These are phyloP conservation scores for Yamadazyma phyllophila DNA, from an alignment of 805 yeast species.

Conservation along the genomic window DNA sequence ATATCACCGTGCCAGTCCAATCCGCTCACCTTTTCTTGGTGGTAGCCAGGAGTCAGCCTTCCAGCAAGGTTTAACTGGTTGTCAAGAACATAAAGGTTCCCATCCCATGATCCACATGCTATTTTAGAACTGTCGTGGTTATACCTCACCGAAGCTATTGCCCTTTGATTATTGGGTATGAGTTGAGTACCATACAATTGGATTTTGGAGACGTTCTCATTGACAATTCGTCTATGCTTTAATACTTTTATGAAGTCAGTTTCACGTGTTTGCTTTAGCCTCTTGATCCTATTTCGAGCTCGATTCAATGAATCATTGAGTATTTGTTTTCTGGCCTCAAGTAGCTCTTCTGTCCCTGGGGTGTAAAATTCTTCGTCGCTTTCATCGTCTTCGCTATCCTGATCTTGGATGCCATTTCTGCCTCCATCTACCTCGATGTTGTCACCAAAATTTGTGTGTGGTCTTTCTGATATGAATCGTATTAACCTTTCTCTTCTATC, in stretches of 20 bases:
- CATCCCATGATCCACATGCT: conserved; percentile 85
- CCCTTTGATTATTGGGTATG: conserved; percentile 55
- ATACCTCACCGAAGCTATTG: conserved; percentile 58
- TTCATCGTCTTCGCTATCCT: conserved; percentile 18
- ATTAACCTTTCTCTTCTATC: conserved; percentile 62
- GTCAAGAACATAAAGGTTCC: conserved; percentile 55
- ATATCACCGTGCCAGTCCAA: conserved; percentile 54
- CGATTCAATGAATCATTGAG: conserved; percentile 49
- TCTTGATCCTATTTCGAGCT: conserved; percentile 42
- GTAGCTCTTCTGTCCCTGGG: conserved; percentile 62
- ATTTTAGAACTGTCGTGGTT: conserved; percentile 37
- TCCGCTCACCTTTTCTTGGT: conserved; percentile 67
- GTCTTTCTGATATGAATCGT: conserved; percentile 37
- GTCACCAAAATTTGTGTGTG: conserved; percentile 13
- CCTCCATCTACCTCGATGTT: conserved; percentile 29
- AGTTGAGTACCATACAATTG: conserved; percentile 67
- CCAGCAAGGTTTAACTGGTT: conserved; percentile 30
- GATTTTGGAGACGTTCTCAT: conserved; percentile 28
- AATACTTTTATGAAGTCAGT: conserved; percentile 44
- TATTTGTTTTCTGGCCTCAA: conserved; percentile 50
- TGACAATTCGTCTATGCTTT: conserved; percentile 44
- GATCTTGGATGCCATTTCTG: conserved; percentile 52
- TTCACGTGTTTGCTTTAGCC: conserved; percentile 27
- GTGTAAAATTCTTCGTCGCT: conserved; percentile 69
- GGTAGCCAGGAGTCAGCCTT: conserved; percentile 37